Conservation (phyloP, 192 early-diverging fungal species). For the Chytriomyces sp. region DNA sequence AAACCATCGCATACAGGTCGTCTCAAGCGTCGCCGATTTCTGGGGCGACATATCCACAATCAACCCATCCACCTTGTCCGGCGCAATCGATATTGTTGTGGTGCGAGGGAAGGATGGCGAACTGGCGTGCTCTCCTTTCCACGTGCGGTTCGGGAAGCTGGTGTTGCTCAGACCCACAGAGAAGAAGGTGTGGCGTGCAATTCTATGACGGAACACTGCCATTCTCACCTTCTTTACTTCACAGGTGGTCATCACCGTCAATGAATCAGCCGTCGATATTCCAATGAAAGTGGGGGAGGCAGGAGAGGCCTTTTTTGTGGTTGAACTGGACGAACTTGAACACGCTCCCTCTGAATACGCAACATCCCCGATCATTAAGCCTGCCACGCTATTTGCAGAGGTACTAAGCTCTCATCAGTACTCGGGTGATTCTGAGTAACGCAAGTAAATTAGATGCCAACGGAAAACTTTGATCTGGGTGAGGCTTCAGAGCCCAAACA, state of each 20-base stretch:
- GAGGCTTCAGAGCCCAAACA: slow-evolving; percentile 24
- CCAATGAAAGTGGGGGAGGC: slow-evolving; percentile 96
- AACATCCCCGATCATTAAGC: slow-evolving; percentile 80
- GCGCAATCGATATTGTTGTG: slow-evolving; percentile 97
- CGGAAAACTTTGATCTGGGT: slow-evolving; percentile 44
- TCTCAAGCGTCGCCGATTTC: slow-evolving; percentile 72
- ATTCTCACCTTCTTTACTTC: too few relatives aligned
- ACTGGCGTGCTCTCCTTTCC: slow-evolving; percentile 92
- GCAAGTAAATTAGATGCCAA: slow-evolving; percentile 1
- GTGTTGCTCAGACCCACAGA: slow-evolving; percentile 89
- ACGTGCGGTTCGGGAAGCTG: slow-evolving; percentile 97
- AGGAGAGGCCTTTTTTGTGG: slow-evolving; percentile 97
- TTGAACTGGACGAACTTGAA: slow-evolving; percentile 72
- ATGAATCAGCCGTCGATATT: slow-evolving; percentile 73
- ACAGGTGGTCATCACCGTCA: slow-evolving; percentile 85
- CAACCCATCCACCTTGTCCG: slow-evolving; percentile 95
- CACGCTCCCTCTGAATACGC: slow-evolving; percentile 90
- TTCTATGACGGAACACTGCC: too few relatives aligned
- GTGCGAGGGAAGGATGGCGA: slow-evolving; percentile 84
- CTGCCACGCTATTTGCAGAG: not conserved
- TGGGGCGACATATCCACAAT: slow-evolving; percentile 77
- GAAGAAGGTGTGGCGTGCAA: slow-evolving; percentile 69
- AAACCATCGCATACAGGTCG: not conserved
- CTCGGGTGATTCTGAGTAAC: not conserved
- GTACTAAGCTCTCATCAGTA: slow-evolving; percentile 2